A percentile compares a stretch with the other conserved stretches of the same genome.
phyloP scores from a whole-genome alignment of 805 yeast genomes.

The Komagataella kurtzmanii region DNA sequence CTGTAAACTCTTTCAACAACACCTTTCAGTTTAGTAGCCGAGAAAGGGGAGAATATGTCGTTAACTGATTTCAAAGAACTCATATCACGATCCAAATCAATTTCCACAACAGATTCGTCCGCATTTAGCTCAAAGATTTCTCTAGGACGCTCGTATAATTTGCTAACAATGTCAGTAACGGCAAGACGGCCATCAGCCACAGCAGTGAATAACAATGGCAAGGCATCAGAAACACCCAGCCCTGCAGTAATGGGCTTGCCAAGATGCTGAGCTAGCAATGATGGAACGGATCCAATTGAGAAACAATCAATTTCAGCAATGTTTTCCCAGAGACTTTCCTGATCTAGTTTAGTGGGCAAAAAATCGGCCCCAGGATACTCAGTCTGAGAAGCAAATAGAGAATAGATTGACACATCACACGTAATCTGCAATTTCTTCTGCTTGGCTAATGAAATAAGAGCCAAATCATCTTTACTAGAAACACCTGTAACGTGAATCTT shows the following conservation, averaged over 20 bases:
- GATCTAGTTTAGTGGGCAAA: constrained; percentile 75
- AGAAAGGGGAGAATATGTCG: constrained; percentile 42
- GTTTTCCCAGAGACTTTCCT: constrained; percentile 68
- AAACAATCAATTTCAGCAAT: constrained; percentile 69
- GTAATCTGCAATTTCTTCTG: constrained; percentile 73
- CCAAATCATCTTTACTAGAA: constrained; percentile 66
- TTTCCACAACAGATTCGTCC: constrained; percentile 67
- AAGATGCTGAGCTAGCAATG: constrained; percentile 51
- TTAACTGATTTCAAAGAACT: constrained; percentile 25
- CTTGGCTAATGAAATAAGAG: constrained; percentile 75
- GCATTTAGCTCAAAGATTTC: constrained; percentile 73
- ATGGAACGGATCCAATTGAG: constrained; percentile 73
- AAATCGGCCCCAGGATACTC: constrained; percentile 58
- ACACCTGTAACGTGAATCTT: constrained; percentile 85
- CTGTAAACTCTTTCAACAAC: constrained; percentile 81
- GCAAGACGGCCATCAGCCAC: constrained; percentile 63
- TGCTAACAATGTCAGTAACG: constrained; percentile 53
- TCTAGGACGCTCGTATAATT: constrained; percentile 73
- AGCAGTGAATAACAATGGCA: constrained; percentile 74
- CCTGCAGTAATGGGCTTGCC: constrained; percentile 56
- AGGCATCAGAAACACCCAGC: constrained; percentile 63
- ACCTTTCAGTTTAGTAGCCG: constrained; percentile 46
- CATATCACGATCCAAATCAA: constrained; percentile 63
- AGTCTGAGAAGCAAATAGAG: constrained; percentile 63
- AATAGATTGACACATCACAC: constrained; percentile 74